Evolutionary conservation across 2,329 filamentous ascomycete genomes (phyloP).

Genomic region (Piedraia hortae): DNA sequence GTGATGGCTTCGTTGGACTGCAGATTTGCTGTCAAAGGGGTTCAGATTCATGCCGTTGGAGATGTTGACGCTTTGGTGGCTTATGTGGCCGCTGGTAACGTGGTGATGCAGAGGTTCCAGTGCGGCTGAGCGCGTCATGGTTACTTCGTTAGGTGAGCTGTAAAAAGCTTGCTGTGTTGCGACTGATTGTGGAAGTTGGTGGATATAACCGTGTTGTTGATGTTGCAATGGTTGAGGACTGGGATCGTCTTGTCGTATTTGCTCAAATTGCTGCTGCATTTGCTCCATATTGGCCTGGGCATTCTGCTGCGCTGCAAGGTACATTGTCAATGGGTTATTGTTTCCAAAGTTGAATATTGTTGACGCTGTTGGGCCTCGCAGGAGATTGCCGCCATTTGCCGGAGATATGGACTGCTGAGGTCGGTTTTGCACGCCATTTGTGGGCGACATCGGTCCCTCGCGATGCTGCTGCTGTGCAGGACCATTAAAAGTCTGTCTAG

Average conservation of each 20-base stretch:
- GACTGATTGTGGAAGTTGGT: too few species aligned
- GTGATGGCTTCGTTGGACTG: conserved; percentile 14
- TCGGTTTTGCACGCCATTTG: conserved; percentile 25
- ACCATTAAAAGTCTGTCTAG: conserved; percentile 46
- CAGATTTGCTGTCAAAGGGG: conserved; percentile 2
- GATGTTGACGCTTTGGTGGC: conserved; percentile 23
- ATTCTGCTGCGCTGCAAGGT: conserved; percentile 42
- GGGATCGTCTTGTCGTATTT: conserved; percentile 7
- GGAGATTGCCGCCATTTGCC: conserved; percentile 27
- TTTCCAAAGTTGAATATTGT: conserved; percentile 50
- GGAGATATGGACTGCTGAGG: conserved; percentile 33
- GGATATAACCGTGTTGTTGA: conserved; percentile 2
- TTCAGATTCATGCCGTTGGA: conserved; percentile 13
- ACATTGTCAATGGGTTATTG: conserved; percentile 81
- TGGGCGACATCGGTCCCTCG: too few species aligned
- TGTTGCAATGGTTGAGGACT: conserved; percentile 14
- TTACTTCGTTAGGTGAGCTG: conserved; percentile 34
- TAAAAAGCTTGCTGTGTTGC: conserved; percentile 48
- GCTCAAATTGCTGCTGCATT: conserved; percentile 24
- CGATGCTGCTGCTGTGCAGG: conserved; percentile 29
- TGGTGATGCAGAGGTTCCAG: conserved; percentile 13
- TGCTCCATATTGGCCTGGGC: conserved; percentile 22
- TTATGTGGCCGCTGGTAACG: conserved; percentile 26
- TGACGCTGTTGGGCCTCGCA: conserved; percentile 36
- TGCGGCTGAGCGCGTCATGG: conserved; percentile 11